phyloP scores from a whole-genome alignment of 2,329 filamentous ascomycete species.

The Cylindrodendrum hubeiense region DNA sequence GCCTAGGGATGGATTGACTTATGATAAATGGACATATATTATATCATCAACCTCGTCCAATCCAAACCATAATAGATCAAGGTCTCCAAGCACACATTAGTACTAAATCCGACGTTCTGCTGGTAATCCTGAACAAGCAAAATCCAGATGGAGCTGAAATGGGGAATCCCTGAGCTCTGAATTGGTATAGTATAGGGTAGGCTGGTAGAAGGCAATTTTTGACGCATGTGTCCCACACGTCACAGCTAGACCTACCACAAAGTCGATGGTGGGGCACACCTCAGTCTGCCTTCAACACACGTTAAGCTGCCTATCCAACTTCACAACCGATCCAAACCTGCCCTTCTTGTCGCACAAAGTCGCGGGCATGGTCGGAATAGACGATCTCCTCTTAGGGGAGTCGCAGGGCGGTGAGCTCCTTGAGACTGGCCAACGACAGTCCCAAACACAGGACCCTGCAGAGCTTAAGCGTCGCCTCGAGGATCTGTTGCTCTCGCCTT shows the following conservation, averaged over 20 bases:
- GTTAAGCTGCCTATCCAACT: conserved; percentile 38
- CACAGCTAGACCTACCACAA: conserved; percentile 30
- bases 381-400: conserved; percentile 48
- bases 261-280: conserved; percentile 42
- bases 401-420: conserved; percentile 10
- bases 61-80: too few relatives aligned
- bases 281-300: conserved; percentile 36
- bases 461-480: conserved; percentile 80
- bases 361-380: conserved; percentile 50
- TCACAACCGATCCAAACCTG: conserved; percentile 12
- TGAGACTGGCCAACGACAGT: conserved; percentile 28
- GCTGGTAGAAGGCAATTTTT: not conserved
- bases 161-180: not conserved
- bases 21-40: too few relatives aligned
- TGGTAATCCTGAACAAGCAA: too few relatives aligned
- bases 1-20: too few relatives aligned
- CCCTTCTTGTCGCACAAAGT: conserved; percentile 8
- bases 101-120: too few relatives aligned
- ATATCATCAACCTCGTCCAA: too few relatives aligned
- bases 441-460: conserved; percentile 61
- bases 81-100: too few relatives aligned
- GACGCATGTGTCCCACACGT: conserved; percentile 7
- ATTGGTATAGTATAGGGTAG: conserved; percentile 9
- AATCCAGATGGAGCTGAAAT: too few relatives aligned
- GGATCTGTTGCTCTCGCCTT: conserved; percentile 82